Percentiles rank a stretch among this genome's conserved stretches.
phyloP scores from a whole-genome alignment of 2,329 filamentous ascomycete species.

The Trichoderma cornu-damae region DNA sequence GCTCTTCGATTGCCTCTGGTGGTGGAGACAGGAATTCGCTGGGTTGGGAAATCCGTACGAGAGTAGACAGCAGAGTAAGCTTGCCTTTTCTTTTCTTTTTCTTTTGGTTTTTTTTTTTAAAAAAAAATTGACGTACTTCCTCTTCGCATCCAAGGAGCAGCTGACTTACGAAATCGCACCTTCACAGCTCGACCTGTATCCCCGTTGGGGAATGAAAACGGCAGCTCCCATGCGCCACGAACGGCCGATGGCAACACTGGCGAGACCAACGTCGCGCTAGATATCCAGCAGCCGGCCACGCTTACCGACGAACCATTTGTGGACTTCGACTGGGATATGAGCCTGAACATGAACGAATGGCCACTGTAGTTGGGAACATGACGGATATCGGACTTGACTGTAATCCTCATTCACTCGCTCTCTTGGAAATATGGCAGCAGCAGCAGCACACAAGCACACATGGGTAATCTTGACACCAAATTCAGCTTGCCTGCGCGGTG shows the following conservation, averaged over 20 bases:
- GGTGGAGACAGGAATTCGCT: constrained; percentile 46
- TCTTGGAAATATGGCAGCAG: too few species aligned
- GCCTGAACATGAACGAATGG: constrained; percentile 4
- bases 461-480: too few species aligned
- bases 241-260: neutral
- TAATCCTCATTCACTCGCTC: too few species aligned
- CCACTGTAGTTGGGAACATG: neutral
- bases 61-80: constrained; percentile 14
- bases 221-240: neutral
- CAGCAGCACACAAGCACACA: too few species aligned
- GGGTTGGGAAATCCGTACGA: constrained; percentile 21
- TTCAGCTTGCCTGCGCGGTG: too few species aligned
- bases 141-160: neutral
- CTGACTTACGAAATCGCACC: neutral
- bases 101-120: too few species aligned
- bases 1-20: constrained; percentile 52
- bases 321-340: constrained; percentile 9
- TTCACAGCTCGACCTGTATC: neutral
- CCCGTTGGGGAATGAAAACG: neutral
- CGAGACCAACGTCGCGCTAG: neutral
- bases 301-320: constrained; percentile 7
- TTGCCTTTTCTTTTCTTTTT: neutral
- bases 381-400: too few species aligned
- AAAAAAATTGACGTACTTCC: too few species aligned
- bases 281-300: neutral